A percentile compares a stretch with the other conserved stretches of the same genome.
These are phyloP conservation scores for Arabidopsis thaliana DNA, from an alignment of 345 rosid genomes.

Conservation along the genomic window DNA sequence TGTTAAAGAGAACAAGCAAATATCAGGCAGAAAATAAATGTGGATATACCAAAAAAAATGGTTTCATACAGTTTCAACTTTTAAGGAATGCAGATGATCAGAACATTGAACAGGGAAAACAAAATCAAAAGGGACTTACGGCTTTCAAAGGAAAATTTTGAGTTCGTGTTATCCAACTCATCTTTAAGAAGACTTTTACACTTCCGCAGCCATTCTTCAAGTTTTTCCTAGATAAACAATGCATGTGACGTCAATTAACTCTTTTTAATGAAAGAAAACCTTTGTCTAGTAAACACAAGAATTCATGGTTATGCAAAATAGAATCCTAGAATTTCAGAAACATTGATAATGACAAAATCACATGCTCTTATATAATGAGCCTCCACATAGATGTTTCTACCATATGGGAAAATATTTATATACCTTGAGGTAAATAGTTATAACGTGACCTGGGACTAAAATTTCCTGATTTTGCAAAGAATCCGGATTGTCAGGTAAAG, in stretches of 20 bases:
- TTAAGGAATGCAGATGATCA: neutral
- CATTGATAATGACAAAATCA: conserved; percentile 24
- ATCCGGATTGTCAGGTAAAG: conserved; percentile 85
- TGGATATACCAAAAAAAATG: neutral
- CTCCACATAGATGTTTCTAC: conserved; percentile 27
- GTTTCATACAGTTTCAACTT: conserved; percentile 13
- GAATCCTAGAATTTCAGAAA: conserved; percentile 22
- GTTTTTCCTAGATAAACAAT: conserved; percentile 67
- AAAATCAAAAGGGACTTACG: conserved; percentile 52
- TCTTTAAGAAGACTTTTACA: conserved; percentile 69
- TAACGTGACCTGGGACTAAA: conserved; percentile 91
- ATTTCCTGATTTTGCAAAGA: conserved; percentile 96
- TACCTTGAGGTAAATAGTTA: conserved; percentile 92
- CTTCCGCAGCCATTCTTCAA: conserved; percentile 91
- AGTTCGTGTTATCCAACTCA: conserved; percentile 52
- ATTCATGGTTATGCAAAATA: conserved; percentile 18
- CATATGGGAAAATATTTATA: conserved; percentile 10
- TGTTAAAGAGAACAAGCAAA: neutral
- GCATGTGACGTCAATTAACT: conserved; percentile 21
- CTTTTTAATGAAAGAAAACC: conserved; percentile 6
- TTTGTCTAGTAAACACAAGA: conserved; percentile 15
- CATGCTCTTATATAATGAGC: conserved; percentile 8
- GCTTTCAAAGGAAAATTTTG: conserved; percentile 58
- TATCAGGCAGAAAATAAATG: neutral
- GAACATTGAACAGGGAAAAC: conserved; percentile 13